Base-by-base conservation (phyloP, 2,329 filamentous ascomycete species). In the Nemania sp. region DNA sequence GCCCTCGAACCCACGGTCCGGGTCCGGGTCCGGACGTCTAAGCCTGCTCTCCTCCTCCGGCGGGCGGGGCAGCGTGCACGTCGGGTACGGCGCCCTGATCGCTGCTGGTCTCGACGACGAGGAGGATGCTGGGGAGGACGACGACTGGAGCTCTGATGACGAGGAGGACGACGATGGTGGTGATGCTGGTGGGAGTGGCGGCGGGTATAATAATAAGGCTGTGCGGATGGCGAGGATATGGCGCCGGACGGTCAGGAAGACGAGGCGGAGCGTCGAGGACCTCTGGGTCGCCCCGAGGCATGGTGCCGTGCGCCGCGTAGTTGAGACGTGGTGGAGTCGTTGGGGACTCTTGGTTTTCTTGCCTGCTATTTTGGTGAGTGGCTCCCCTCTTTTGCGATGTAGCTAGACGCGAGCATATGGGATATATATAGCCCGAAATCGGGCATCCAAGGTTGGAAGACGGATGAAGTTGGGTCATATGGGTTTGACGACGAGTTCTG, bases 291-390 rank as follows among this genome's bases (percentile, higher is more conserved):
- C 86, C 68, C 89, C 89, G 51, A 84, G 84, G 77, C 86, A 89
- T 72, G 78, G 80, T 32, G 86, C 86, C 3, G 89, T 91, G 27
- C 86, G 82, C 75, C 83, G 82, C 67, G 83, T 88, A 22, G 85
- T 90, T 26, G 85, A 88, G 70, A 83, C 81, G 66, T 92, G 89
- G 89, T 91, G 87, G 85, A 85, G 81, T 71, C 84, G 89, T 41
- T 90, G 89, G 83, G 82, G 83, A 1, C 80, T 89, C 47, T 77
- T 91, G 77, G 86, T 90, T 45, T 78, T 90, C 62, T 75, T 91
- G 74, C 89, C 89, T 2, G 89, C 89, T 52, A 76, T 79, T 53
- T 78, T 91, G 81, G 88, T 89, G 77, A 75, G 87, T 81, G 41
- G n/a, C 35, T 53, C 55, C 74, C 67, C 52, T 32, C 56, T 38